Evolutionary conservation across 2,329 filamentous ascomycete species (phyloP), one percentile per base, ranked within the genome.

Genomic region (Fusarium piperis): DNA sequence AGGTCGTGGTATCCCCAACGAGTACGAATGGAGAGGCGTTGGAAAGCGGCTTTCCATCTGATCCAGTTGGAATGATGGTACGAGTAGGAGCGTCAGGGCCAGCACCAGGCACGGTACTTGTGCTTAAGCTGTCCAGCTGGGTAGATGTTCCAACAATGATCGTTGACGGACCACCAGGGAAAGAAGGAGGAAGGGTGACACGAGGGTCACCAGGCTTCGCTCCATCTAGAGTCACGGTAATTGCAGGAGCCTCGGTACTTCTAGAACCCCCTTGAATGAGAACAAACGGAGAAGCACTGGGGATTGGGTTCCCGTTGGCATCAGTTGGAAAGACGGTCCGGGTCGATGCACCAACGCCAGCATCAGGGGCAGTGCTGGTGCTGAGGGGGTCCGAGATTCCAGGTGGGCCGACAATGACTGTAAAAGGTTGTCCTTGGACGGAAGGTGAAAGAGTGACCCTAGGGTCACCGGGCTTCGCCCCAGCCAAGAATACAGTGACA

Each of bases 41-140:
- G 18, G 65, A 55, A 5, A 74, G 20, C 23, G 67, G 67, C 30
- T 65, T 52, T 18, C 74, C 71, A 16, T 68, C 46, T n/a, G 46
- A 23, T 32, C 65, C 67, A 20, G 74, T 75, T 4, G 74, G 74
- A 26, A 72, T 38, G 44, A 73, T n/a, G 2, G 64, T 71, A 9
- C 55, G 57, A 6, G 67, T 65, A 7, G 65, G 62, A 20, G 57
- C 68, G 16, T 38, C 60, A 36, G 53, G 23, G 4, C 51, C 53
- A 20, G 58, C 68, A 10, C 65, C 71, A 48, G 62, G 58, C 3
- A 65, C 57, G 4, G 67, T 71, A 16, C 68, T 61, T 4, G 70
- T 74, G n/a, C 28, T 12, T 7, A 74, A 53, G 30, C 61, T 51
- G 23, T 68, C 44, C 16, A 64, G 38, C 44, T 64, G 62, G 9